phyloP scores from a whole-genome alignment of 2,329 filamentous ascomycete species.

The Ophiocordyceps camponoti-rufipedis region DNA sequence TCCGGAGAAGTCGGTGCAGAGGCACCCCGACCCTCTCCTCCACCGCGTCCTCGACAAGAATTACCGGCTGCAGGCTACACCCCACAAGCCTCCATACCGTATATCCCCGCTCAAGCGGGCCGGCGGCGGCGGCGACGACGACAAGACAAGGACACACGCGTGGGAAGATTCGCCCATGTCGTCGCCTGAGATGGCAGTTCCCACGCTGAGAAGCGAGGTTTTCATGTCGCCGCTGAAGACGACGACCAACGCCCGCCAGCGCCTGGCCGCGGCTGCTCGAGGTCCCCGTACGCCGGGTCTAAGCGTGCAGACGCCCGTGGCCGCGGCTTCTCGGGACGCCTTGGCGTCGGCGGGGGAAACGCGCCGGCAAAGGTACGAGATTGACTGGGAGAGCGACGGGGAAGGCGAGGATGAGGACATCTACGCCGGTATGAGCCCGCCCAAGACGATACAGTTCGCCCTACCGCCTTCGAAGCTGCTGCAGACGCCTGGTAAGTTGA shows the following conservation, averaged over 20 bases:
- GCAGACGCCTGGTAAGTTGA: constrained; percentile 54
- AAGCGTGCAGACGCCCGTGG: constrained; percentile 60
- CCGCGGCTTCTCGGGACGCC: constrained; percentile 12
- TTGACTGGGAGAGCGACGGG: constrained; percentile 59
- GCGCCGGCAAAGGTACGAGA: constrained; percentile 29
- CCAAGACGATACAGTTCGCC: constrained; percentile 82
- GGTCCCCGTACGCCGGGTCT: constrained; percentile 60
- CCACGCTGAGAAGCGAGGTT: constrained; percentile 67
- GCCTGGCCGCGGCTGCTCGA: constrained; percentile 21
- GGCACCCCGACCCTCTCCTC: constrained; percentile 55
- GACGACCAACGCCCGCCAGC: constrained; percentile 17
- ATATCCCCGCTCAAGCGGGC: constrained; percentile 25
- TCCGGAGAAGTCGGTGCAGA: constrained; percentile 16
- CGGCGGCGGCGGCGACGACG: constrained; percentile 3
- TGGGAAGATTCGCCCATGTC: constrained; percentile 46
- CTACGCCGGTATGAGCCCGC: constrained; percentile 65
- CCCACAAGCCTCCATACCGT: constrained; percentile 38
- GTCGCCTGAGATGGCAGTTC: constrained; percentile 62
- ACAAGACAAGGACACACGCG: constrained; percentile 15
- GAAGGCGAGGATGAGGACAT: constrained; percentile 44
- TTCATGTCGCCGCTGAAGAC: constrained; percentile 57
- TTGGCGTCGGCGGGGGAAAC: background rate
- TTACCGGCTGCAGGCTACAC: constrained; percentile 84
- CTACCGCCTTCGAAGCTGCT: constrained; percentile 58
- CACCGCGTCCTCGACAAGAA: constrained; percentile 91